Base-by-base conservation (phyloP, 306 rosid species). In the Carpinus viminea region DNA sequence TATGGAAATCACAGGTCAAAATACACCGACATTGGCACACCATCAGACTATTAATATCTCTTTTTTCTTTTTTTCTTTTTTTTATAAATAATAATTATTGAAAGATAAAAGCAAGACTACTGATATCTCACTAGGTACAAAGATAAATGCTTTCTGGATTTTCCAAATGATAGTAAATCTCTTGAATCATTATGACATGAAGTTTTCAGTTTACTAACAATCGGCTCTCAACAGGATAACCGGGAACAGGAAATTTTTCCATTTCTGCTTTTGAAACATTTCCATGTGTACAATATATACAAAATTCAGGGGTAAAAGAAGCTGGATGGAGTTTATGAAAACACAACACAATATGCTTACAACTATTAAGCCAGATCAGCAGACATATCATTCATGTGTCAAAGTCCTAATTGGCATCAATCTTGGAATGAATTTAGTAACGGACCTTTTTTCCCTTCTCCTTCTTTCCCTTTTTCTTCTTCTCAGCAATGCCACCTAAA, bases 401-500 rank as follows among this genome's bases (percentile, higher is more conserved):
- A 16, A 17, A 2, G 65, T 56, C 53, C 13, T 60, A 72, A 38
- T 52, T 70, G 77, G n/a, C 13, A 34, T 70, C 71, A 73, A 72
- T 74, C 79, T 56, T 64, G 41, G 72, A 82, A 83, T 31, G 45
- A 81, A 78, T 59, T 48, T 28, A 56, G 48, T 28, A 66, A 70
- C 78, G 80, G 69, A 91, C 96, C 95, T 91, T 90, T 72, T 88
- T 88, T n/a, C 86, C 83, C 72, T 88, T 88, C 68, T 85, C 79
- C 95, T 91, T 90, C 75, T 88, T 88, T n/a, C 86, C 81, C 61
- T 88, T 88, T 71, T 85, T 79, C 78, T 89, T 90, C 87, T 73
- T 82, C 83, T 91, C 88, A 69, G 68, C 78, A 79, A 81, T 66
- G 68, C 98, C 98, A 34, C 97, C 98, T 76, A 94, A 81, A 65